Conservation (phyloP, 352 stramenopile genomes). For the Phytophthora parvispora region DNA sequence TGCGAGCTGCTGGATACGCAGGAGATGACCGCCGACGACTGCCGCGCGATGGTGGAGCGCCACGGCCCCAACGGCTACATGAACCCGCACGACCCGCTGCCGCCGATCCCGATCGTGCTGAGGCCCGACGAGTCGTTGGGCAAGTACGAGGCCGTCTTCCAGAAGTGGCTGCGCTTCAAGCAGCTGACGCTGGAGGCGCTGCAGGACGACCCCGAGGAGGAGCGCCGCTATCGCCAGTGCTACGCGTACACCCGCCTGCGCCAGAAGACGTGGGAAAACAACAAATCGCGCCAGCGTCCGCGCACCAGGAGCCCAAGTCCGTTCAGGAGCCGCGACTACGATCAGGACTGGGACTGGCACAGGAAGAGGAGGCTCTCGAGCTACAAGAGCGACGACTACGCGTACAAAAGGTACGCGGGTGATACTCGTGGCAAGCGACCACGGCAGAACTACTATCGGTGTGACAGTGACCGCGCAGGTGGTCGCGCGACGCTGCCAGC, state of each 20-base stretch:
- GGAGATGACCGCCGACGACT: background rate
- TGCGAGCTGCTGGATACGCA: constrained; percentile 1
- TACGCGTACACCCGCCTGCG: background rate
- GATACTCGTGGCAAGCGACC: background rate
- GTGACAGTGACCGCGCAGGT: background rate
- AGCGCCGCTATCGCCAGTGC: background rate
- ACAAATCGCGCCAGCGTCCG: background rate
- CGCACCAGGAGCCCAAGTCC: background rate
- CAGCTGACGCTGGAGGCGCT: background rate
- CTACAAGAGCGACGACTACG: background rate
- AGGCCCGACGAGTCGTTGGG: background rate
- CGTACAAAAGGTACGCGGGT: background rate
- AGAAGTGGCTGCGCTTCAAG: constrained; percentile 6
- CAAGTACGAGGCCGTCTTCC: constrained; percentile 5
- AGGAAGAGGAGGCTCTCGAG: background rate
- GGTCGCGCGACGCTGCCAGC: background rate
- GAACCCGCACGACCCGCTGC: background rate
- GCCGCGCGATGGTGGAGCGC: background rate
- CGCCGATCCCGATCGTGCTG: constrained; percentile 5
- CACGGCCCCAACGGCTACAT: constrained; percentile 1
- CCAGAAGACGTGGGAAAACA: background rate
- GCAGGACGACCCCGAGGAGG: background rate
- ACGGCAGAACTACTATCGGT: background rate
- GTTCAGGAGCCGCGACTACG: background rate
- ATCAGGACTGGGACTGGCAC: background rate